Conservation (phyloP, 2,329 filamentous ascomycete genomes). For the Verticillium tricorpus region DNA sequence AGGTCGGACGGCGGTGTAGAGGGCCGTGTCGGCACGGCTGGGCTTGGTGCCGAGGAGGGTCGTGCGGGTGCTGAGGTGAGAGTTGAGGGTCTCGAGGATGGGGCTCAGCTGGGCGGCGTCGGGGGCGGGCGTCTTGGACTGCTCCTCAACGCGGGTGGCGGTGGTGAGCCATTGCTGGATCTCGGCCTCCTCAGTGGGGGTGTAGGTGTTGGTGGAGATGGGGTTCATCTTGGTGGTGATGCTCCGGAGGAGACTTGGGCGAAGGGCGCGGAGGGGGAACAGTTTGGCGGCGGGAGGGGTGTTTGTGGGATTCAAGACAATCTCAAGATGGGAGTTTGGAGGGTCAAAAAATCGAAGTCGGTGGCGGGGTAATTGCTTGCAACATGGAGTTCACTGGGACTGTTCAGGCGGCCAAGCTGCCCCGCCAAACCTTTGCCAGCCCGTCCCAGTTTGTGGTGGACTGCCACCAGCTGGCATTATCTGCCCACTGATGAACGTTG, state of each 20-base stretch:
- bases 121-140: constrained; percentile 33
- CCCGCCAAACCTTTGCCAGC: not conserved
- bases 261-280: constrained; percentile 37
- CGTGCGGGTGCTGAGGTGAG: constrained; percentile 80
- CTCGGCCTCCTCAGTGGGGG: constrained; percentile 75
- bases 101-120: constrained; percentile 58
- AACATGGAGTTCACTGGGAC: not conserved
- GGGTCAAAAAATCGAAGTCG: not conserved
- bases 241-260: constrained; percentile 28
- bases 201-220: constrained; percentile 67
- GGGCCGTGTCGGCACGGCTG: constrained; percentile 77
- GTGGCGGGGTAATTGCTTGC: not conserved
- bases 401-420: not conserved
- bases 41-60: constrained; percentile 88
- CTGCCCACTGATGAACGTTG: not conserved
- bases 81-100: constrained; percentile 76
- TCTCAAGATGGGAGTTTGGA: not conserved
- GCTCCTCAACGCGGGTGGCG: constrained; percentile 61
- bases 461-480: not conserved
- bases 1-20: constrained; percentile 75
- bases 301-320: not conserved
- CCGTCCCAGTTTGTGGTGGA: not conserved
- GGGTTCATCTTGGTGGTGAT: constrained; percentile 52
- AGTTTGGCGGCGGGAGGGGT: constrained; percentile 28
- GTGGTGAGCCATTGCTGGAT: constrained; percentile 86